phyloP scores from a whole-genome alignment of 108 stramenopile genomes.

The Nannochloropsis granulata region DNA sequence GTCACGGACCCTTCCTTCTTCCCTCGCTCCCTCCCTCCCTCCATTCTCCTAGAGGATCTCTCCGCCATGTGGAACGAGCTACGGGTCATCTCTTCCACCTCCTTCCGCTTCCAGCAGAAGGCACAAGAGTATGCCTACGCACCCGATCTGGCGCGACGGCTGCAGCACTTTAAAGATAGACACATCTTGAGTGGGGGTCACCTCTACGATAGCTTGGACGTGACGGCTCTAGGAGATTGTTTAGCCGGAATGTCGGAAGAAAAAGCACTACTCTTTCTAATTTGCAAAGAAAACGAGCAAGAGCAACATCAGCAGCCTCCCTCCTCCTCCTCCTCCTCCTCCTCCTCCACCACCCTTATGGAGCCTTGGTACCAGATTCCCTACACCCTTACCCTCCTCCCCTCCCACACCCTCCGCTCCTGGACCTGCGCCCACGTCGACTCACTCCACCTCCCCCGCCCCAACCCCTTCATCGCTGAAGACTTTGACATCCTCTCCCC shows the following conservation, averaged over 20 bases:
- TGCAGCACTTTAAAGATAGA: background rate
- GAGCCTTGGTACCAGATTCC: slow-evolving; percentile 78
- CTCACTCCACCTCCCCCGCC: slow-evolving; percentile 29
- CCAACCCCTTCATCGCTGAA: slow-evolving; percentile 39
- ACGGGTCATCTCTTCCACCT: background rate
- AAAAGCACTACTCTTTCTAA: background rate
- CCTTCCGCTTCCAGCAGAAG: background rate
- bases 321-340: background rate
- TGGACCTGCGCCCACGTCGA: background rate
- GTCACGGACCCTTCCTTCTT: background rate
- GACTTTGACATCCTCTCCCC: slow-evolving; percentile 8
- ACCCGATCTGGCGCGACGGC: slow-evolving; percentile 9
- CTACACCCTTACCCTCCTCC: slow-evolving; percentile 46
- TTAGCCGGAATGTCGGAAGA: background rate
- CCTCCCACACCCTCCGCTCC: slow-evolving; percentile 26
- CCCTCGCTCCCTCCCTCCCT: background rate
- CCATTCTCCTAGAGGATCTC: background rate
- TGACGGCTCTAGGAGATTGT: background rate
- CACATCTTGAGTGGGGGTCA: slow-evolving; percentile 15
- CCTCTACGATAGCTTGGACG: background rate
- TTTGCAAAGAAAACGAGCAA: background rate
- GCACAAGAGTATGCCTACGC: slow-evolving; percentile 1
- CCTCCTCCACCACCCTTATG: background rate
- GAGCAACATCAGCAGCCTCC: background rate
- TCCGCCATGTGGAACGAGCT: background rate